Base-by-base conservation (phyloP, 805 yeast genomes). In the Millerozyma miso region DNA sequence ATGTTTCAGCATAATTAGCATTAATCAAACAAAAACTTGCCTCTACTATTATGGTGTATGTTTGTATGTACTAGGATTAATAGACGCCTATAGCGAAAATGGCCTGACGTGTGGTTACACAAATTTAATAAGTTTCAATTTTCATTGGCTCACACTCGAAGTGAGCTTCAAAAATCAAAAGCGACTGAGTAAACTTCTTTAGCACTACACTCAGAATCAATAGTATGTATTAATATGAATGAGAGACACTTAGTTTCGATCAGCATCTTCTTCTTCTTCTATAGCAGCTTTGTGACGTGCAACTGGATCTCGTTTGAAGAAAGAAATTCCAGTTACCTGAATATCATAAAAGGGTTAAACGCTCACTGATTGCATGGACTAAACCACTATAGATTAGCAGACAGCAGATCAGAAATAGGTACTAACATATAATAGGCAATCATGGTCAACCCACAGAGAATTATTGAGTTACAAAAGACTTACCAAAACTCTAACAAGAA, bases 381-480 rank as follows among this genome's bases (percentile, higher is more conserved):
- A n/a, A n/a, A n/a, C n/a, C n/a, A n/a, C n/a, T n/a, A n/a, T n/a
- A n/a, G n/a, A n/a, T n/a, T n/a, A n/a, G n/a, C n/a, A n/a, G n/a
- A n/a, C n/a, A n/a, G n/a, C n/a, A n/a, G n/a, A n/a, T n/a, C n/a
- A n/a, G n/a, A n/a, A 23, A 10, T 34, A 31, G 29, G 39, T 34
- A 38, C 45, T 42, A 36, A 42, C 37, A 19, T 33, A n/a, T 19
- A 18, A 16, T 19, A 17, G 39, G 14, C 23, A 8, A 33, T 29
- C 40, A 40, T 43, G 42, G 39, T 44, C 29, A 64, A 70, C 63
- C 76, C 76, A 45, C 74, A 70, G 56, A 70, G 74, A 69, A 64
- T 70, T 45, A 70, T 70, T 48, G 60, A 65, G 43, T 68, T 70
- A 58, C 76, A 70, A 57, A 68, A 63, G 55, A 65, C 61, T 47